Evolutionary conservation across 1,284 basidiomycete species (phyloP).

Genomic region (Ganoderma leucocontextum): DNA sequence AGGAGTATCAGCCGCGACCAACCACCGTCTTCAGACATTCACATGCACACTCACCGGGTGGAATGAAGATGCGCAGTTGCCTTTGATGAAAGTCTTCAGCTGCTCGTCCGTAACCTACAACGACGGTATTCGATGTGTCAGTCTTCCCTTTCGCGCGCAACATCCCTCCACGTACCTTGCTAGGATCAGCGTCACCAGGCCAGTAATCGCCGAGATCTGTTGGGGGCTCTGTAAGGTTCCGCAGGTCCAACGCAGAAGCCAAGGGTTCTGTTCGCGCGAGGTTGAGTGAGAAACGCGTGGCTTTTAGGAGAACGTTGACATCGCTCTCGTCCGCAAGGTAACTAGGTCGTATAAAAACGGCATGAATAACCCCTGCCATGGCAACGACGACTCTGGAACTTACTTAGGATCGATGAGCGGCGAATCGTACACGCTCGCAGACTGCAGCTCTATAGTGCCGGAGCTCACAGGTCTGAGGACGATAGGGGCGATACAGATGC

Average conservation of each 20-base stretch:
- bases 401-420: slow-evolving; percentile 52
- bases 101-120: background rate
- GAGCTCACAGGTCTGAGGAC: slow-evolving; percentile 39
- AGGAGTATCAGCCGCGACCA: background rate
- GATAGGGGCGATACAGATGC: slow-evolving; percentile 40
- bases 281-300: slow-evolving; percentile 36
- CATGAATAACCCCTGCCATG: background rate
- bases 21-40: no score
- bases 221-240: slow-evolving; percentile 26
- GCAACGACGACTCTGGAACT: slow-evolving; percentile 21
- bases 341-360: slow-evolving; percentile 15
- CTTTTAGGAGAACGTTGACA: slow-evolving; percentile 40
- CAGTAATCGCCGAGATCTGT: slow-evolving; percentile 35
- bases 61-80: background rate
- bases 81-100: background rate
- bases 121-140: no score
- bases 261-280: slow-evolving; percentile 40
- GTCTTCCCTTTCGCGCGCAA: no score
- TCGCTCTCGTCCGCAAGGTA: slow-evolving; percentile 37
- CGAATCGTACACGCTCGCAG: slow-evolving; percentile 45
- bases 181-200: slow-evolving; percentile 38
- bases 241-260: slow-evolving; percentile 39
- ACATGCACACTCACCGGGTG: background rate
- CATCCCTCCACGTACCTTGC: slow-evolving; percentile 26
- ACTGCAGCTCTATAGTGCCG: slow-evolving; percentile 47